Evolutionary conservation across 257 asterid species (phyloP).

Genomic region (Jasminum sambac): DNA sequence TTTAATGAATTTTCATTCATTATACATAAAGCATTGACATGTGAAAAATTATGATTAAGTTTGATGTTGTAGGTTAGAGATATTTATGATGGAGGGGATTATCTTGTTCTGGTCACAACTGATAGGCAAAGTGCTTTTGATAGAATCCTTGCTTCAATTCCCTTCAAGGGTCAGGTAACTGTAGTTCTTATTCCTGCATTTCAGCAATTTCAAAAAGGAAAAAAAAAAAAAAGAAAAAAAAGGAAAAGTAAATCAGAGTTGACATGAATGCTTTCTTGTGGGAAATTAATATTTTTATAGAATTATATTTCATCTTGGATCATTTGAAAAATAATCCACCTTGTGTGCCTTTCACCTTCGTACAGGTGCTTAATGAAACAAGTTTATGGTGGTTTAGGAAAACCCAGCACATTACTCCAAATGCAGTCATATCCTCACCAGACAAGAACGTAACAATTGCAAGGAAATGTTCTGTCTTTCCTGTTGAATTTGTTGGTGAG

Average conservation of each 20-base stretch:
- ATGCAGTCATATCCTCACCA: conserved; percentile 80
- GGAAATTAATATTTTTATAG: not conserved
- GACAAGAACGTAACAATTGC: conserved; percentile 91
- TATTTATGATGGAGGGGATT: conserved; percentile 83
- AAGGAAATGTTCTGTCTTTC: conserved; percentile 91
- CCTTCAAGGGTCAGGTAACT: conserved; percentile 90
- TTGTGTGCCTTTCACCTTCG: conserved; percentile 11
- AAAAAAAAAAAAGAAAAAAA: too few relatives aligned
- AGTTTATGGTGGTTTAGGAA: conserved; percentile 92
- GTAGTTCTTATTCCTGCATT: conserved; percentile 8
- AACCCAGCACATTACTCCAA: conserved; percentile 79
- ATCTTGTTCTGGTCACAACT: conserved; percentile 82
- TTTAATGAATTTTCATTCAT: too few relatives aligned
- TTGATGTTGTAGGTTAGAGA: conserved; percentile 79
- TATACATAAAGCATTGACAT: too few relatives aligned
- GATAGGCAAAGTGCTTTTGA: conserved; percentile 97
- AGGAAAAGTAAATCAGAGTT: too few relatives aligned
- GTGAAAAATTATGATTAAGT: too few relatives aligned
- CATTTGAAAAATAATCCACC: not conserved
- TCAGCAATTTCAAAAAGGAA: not conserved
- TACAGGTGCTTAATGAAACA: conserved; percentile 88
- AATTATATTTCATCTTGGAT: not conserved
- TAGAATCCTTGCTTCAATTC: conserved; percentile 90
- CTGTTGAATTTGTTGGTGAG: conserved; percentile 97
- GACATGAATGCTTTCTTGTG: not conserved